Base-by-base conservation (phyloP, 257 asterid species). In the Leonotis leonurus region DNA sequence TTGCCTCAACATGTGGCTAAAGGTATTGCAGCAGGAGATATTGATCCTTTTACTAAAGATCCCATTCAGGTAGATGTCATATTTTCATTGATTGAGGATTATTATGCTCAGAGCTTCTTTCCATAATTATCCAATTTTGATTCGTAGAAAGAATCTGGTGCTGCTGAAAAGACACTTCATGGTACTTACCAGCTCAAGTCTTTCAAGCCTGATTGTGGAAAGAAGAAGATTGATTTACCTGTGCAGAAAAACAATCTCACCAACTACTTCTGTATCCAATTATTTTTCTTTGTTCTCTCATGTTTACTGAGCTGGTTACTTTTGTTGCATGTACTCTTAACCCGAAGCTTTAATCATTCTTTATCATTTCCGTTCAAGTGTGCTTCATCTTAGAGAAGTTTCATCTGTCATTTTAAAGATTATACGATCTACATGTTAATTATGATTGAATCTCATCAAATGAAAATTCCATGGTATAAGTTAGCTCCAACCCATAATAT, bases 251-350 rank as follows among this genome's bases (percentile, higher is more conserved):
- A 89, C 76, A 91, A 89, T 29, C 77, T 93, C 62, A 93, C 97
- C 36, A 87, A 93, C 78, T 93, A 93, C 68, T 93, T 87, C 77
- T 89, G 99, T 93, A 93, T 93, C 99, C 97, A 60, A 65, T 41
- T 60, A 50, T 18, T 39, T 69, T 60, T 64, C 18, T 48, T 64
- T 50, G 10, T 70, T 57, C 48, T 41, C 18, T 58, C 17, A 10
- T 21, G 26, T 30, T 71, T 32, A 39, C 18, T 13, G 30, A 20
- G 55, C 44, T 16, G 32, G 52, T 58, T 18, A 21, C 53, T 14
- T 33, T 13, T 60, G 6, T 30, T 39, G 33, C 57, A 48, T 29
- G 33, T 35, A 9, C 44, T 26, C 57, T 26, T 52, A 13, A 7
- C 16, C 13, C 25, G 22, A 11, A 33, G 58, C 17, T 17, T 16